phyloP scores from a whole-genome alignment of 345 rosid genomes.

The Mallotus nudiflorus region DNA sequence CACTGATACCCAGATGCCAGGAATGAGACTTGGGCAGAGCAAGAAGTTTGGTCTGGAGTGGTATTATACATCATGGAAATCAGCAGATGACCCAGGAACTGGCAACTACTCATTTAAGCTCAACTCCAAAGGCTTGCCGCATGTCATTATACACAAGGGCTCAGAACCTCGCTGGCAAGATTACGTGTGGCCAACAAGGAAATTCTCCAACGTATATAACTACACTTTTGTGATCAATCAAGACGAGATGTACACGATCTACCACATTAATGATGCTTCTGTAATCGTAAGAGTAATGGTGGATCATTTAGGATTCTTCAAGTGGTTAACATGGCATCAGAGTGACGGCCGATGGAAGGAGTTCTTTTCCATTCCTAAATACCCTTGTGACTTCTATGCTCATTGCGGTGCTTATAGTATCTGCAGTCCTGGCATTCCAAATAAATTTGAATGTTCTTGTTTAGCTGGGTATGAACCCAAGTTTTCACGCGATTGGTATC shows the following conservation, averaged over 20 bases:
- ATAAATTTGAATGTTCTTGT: constrained; percentile 11
- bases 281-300: background rate
- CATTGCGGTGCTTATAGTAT: background rate
- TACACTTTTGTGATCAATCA: background rate
- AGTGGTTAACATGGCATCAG: background rate
- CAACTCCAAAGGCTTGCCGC: background rate
- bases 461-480: constrained; percentile 23
- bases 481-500: background rate
- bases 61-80: constrained; percentile 9
- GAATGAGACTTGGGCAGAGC: background rate
- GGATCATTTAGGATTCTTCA: background rate
- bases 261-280: background rate
- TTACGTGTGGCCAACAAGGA: background rate
- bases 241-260: background rate
- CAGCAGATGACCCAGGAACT: constrained; percentile 7
- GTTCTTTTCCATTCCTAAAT: background rate
- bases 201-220: background rate
- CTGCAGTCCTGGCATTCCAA: background rate
- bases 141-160: background rate
- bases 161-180: background rate
- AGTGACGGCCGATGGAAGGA: background rate
- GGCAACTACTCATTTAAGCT: background rate
- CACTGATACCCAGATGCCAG: constrained; percentile 1
- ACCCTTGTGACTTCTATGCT: background rate
- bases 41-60: background rate